Evolutionary conservation across 306 rosid genomes (phyloP).

Genomic region (Coriaria nepalensis): DNA sequence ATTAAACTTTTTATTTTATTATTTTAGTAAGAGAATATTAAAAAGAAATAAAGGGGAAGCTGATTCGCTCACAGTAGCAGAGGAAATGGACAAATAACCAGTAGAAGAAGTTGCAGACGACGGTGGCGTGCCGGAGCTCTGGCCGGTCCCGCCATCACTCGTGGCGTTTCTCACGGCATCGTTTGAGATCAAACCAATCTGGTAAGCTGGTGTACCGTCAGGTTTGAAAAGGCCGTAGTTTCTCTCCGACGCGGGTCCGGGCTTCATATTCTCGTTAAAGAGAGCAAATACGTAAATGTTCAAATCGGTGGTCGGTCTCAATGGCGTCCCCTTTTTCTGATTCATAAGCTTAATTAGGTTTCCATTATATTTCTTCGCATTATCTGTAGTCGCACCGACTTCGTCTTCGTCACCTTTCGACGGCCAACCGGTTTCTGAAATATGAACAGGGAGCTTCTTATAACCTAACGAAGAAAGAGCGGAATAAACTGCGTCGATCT

Average conservation of each 20-base stretch:
- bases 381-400: slow-evolving; percentile 50
- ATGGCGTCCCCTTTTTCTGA: slow-evolving; percentile 50
- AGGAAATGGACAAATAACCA: slow-evolving; percentile 64
- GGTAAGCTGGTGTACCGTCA: slow-evolving; percentile 49
- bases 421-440: slow-evolving; percentile 89
- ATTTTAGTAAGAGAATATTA: no score
- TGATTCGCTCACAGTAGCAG: slow-evolving; percentile 13
- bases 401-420: slow-evolving; percentile 66
- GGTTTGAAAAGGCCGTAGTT: slow-evolving; percentile 78
- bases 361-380: slow-evolving; percentile 72
- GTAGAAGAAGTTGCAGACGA: slow-evolving; percentile 20
- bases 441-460: slow-evolving; percentile 48
- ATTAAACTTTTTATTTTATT: no score
- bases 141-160: no score
- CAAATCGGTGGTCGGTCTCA: slow-evolving; percentile 46
- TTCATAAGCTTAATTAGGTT: slow-evolving; percentile 38
- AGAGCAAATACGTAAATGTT: slow-evolving; percentile 71
- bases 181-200: slow-evolving; percentile 24
- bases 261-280: slow-evolving; percentile 80
- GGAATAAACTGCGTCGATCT: slow-evolving; percentile 70
- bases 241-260: slow-evolving; percentile 72
- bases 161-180: slow-evolving; percentile 7
- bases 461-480: slow-evolving; percentile 38
- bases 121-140: slow-evolving; percentile 8
- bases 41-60: no score